Percentiles rank a stretch among this genome's conserved stretches.
Conservation (phyloP, 805 yeast genomes). For the Nakazawaea ambrosiae region DNA sequence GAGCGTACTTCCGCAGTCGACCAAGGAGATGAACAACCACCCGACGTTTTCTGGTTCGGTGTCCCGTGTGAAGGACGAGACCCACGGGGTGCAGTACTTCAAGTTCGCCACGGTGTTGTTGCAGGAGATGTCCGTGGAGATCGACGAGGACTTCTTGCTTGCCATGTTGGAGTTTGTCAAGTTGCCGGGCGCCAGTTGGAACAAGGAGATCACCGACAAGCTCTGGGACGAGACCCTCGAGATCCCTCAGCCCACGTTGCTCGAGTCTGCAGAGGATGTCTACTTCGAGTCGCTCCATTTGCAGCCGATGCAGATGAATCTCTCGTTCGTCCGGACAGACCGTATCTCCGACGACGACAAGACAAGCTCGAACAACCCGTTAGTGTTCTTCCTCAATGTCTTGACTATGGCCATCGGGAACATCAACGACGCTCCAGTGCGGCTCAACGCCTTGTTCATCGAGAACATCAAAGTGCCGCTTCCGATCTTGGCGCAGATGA, state of each 20-base stretch:
- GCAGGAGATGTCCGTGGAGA: constrained; percentile 87
- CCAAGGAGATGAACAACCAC: constrained; percentile 77
- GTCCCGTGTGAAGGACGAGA: constrained; percentile 78
- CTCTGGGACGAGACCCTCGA: constrained; percentile 57
- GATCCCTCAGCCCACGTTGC: constrained; percentile 62
- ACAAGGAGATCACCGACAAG: constrained; percentile 25
- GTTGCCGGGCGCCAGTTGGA: constrained; percentile 80
- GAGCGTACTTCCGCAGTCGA: constrained; percentile 77
- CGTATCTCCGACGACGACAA: constrained; percentile 60
- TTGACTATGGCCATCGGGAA: constrained; percentile 96
- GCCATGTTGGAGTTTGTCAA: constrained; percentile 76
- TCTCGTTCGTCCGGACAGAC: constrained; percentile 89
- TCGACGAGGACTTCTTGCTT: constrained; percentile 88
- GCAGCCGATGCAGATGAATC: constrained; percentile 83
- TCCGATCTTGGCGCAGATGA: constrained; percentile 60
- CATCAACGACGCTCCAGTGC: constrained; percentile 93
- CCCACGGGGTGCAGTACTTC: constrained; percentile 84
- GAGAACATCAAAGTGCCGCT: constrained; percentile 87
- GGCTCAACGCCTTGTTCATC: constrained; percentile 76
- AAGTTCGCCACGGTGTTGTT: constrained; percentile 85
- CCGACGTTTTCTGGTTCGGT: constrained; percentile 87
- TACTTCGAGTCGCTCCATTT: constrained; percentile 90
- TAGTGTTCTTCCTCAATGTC: constrained; percentile 75
- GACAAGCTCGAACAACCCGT: constrained; percentile 49
- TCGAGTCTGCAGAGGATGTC: constrained; percentile 57